Percentiles rank a stretch among this genome's conserved stretches.
These are phyloP conservation scores for Thozetella sp. DNA, from an alignment of 495 filamentous ascomycete species.

Conservation along the genomic window DNA sequence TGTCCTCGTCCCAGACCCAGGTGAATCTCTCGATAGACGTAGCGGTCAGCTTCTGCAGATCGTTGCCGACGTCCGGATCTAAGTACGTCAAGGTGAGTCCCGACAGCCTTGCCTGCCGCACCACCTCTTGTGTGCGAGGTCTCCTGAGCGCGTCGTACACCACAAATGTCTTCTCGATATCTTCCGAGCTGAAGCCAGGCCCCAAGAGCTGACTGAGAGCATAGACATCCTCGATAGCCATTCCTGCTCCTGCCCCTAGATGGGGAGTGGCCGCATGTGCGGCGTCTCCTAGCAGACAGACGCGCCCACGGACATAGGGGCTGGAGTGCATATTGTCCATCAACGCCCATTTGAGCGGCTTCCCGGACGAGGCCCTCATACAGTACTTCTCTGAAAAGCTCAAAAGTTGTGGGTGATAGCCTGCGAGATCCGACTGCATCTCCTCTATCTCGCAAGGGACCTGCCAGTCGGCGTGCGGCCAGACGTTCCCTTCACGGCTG, in stretches of 20 bases:
- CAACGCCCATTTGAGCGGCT: conserved; percentile 57
- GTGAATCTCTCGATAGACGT: background rate
- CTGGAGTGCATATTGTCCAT: conserved; percentile 63
- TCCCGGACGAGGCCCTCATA: conserved; percentile 8
- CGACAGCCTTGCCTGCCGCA: background rate
- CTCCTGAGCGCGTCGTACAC: conserved; percentile 64
- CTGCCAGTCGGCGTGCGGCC: conserved; percentile 3
- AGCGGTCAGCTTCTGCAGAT: background rate
- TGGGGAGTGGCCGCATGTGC: conserved; percentile 72
- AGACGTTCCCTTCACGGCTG: conserved; percentile 7
- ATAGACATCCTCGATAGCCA: conserved; percentile 68
- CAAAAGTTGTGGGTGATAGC: conserved; percentile 4
- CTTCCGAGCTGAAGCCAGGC: conserved; percentile 32
- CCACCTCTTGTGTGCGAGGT: conserved; percentile 33
- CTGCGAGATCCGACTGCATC: background rate
- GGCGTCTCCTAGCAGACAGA: conserved; percentile 67
- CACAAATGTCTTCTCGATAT: conserved; percentile 51
- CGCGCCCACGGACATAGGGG: conserved; percentile 47
- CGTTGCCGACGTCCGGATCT: background rate
- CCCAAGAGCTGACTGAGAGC: conserved; percentile 57
- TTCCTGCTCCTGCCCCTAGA: conserved; percentile 68
- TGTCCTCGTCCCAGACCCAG: conserved; percentile 3
- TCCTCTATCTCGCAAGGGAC: background rate
- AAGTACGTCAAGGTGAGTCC: background rate
- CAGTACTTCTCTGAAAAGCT: conserved; percentile 2